phyloP scores from a whole-genome alignment of 768 basidiomycete species.

The Podaxis pistillaris region DNA sequence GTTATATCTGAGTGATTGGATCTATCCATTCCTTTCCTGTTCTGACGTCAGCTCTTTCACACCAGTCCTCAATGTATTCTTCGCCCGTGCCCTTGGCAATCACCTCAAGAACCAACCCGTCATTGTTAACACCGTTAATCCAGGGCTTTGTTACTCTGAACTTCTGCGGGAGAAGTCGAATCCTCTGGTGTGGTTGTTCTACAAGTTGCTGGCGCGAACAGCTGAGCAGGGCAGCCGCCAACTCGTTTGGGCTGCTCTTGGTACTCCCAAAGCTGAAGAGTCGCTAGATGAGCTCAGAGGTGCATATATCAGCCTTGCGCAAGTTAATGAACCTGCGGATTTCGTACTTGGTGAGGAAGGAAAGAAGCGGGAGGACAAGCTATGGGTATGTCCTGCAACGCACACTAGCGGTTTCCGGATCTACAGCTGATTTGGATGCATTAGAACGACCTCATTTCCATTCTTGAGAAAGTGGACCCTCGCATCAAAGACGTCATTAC shows the following conservation, averaged over 20 bases:
- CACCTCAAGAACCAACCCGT: slow-evolving; percentile 28
- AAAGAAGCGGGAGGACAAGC: slow-evolving; percentile 21
- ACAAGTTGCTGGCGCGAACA: slow-evolving; percentile 30
- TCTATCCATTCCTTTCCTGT: neutral
- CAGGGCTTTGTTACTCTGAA: slow-evolving; percentile 41
- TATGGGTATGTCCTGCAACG: slow-evolving; percentile 26
- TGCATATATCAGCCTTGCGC: slow-evolving; percentile 26
- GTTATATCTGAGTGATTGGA: slow-evolving; percentile 8
- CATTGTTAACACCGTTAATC: slow-evolving; percentile 38
- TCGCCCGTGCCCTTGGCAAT: slow-evolving; percentile 35
- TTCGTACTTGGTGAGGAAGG: slow-evolving; percentile 28
- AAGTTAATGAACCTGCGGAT: slow-evolving; percentile 29
- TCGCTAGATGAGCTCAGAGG: slow-evolving; percentile 21
- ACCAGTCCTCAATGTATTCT: slow-evolving; percentile 41
- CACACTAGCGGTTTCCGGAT: neutral
- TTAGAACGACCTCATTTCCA: slow-evolving; percentile 5
- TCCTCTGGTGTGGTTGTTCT: neutral
- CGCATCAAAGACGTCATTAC: neutral
- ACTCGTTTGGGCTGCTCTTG: slow-evolving; percentile 32
- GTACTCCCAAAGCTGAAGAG: slow-evolving; percentile 11
- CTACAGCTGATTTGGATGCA: neutral
- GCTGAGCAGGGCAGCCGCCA: slow-evolving; percentile 38
- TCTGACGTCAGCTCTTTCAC: neutral
- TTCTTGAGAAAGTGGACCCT: slow-evolving; percentile 2
- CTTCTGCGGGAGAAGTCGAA: slow-evolving; percentile 20